Base-by-base conservation (phyloP, 2,329 filamentous ascomycete species). In the Sporothrix protearum region DNA sequence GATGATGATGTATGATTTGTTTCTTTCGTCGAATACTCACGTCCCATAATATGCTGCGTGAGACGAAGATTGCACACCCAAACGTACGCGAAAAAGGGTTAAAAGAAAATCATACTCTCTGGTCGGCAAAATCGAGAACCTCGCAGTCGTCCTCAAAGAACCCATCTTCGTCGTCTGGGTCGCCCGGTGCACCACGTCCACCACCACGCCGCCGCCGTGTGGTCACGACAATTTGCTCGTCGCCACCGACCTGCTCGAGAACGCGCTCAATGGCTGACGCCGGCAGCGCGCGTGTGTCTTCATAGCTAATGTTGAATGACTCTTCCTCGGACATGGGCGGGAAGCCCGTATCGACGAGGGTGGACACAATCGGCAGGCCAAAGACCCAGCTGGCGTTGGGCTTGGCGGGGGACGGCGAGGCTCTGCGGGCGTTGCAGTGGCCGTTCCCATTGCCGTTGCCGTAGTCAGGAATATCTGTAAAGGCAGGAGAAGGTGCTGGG, bases 91-190 rank as follows among this genome's bases (percentile, higher is more conserved):
- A 30, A 51, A 47, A 12, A 30, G 36, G 28, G n/a, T n/a, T n/a
- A n/a, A 33, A 68, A 36, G 66, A 61, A 55, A 42, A 73, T 85
- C 79, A 90, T 42, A 90, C 88, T 78, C 88, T 83, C 80, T 90
- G 88, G 76, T 89, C 88, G 30, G 93, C 92, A 86, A 96, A 96
- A 81, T 97, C 93, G 74, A 97, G 86, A 71, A 97, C 92, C 79
- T 97, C 93, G 76, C 92, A 96, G 78, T 96, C 94, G 78, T 97
- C 93, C 81, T 97, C 94, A 77, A 97, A 97, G 80, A 97, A 96
- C 2, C 91, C 91, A 71, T 91, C 89, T 71, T 92, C 91, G 59
- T 89, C 51, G 1, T 71, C 72, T 12, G 80, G 78, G 55, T 64
- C 72, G 12, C 69, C 61, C 25, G 16, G 3, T 19, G 39, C 22